Evolutionary conservation across 805 yeast genomes (phyloP).

Genomic region (Saturnispora halmiae): DNA sequence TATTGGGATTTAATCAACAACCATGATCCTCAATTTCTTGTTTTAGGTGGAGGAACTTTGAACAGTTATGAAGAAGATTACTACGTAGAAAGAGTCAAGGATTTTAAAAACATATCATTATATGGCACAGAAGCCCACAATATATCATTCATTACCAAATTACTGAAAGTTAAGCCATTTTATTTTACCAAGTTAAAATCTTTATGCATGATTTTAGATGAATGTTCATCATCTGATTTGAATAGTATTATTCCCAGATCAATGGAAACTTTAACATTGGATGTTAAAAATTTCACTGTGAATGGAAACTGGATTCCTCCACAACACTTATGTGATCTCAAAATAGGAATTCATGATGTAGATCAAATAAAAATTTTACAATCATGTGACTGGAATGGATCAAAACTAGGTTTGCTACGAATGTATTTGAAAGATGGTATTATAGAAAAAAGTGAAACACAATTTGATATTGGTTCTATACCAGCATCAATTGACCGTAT

Average conservation of each 20-base stretch:
- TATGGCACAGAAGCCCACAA: conserved; percentile 1
- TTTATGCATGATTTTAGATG: conserved; percentile 1
- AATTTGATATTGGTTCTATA: conserved; percentile 1
- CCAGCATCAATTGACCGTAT: not conserved
- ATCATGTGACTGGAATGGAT: conserved; percentile 2
- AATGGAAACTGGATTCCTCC: not conserved
- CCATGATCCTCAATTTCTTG: not conserved
- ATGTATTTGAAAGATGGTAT: not conserved
- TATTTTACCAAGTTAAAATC: not conserved
- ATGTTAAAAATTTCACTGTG: not conserved
- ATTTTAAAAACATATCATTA: not conserved
- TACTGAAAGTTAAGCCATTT: not conserved
- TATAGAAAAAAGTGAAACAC: not conserved
- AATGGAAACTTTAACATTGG: conserved; percentile 1
- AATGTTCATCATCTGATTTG: not conserved
- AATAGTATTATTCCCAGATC: not conserved
- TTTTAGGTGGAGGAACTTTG: not conserved
- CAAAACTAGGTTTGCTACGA: not conserved
- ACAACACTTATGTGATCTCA: not conserved
- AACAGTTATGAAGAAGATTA: not conserved
- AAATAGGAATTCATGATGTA: not conserved
- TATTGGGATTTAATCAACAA: not conserved
- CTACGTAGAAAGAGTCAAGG: not conserved
- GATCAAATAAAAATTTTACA: not conserved
- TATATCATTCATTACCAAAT: not conserved